Base-by-base conservation (phyloP, 495 filamentous ascomycete species). In the Daldinia bambusicola region DNA sequence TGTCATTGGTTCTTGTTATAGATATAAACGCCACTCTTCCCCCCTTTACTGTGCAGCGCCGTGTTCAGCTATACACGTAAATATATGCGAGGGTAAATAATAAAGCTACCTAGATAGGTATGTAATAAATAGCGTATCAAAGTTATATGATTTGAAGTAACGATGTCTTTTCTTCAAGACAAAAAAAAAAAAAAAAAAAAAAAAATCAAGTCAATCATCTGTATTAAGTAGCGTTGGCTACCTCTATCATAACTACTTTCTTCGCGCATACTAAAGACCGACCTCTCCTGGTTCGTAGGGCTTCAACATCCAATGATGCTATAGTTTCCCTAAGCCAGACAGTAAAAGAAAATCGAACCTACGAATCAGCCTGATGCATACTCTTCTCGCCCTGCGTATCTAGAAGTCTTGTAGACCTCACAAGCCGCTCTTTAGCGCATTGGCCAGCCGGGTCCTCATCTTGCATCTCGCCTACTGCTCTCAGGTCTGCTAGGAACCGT, bases 401-500 rank as follows among this genome's bases (percentile, higher is more conserved):
- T 38, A 53, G 26, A n/a, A 31, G 26, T 18, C 36, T 55, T 31
- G 52, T 66, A 38, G 20, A 31, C 48, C 48, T 8, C 2, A 20
- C 40, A 30, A 38, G 63, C 12, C 40, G 37, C 48, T 58, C 61
- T 58, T 50, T 30, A 22, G 16, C 41, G 43, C 57, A 43, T 50
- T 66, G 43, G 7, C 56, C 62, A 7, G 2, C 38, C 4, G 38
- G 32, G 31, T 55, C 55, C 14, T 74, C 58, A 18, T 71, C 48
- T 20, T 63, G 58, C 55, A 67, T 65, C 22, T 78, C 72, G 48
- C 85, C 83, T 62, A 85, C 82, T 2, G 75, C 77, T 63, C 78
- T 81, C 18, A 86, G 66, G 58, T 85, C 83, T 0, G 80, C 81
- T 36, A 86, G 55, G 55, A 85, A 85, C 32, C 79, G 74, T 30